Evolutionary conservation across 2,329 filamentous ascomycete species (phyloP).

Genomic region (Grosmannia huntii): DNA sequence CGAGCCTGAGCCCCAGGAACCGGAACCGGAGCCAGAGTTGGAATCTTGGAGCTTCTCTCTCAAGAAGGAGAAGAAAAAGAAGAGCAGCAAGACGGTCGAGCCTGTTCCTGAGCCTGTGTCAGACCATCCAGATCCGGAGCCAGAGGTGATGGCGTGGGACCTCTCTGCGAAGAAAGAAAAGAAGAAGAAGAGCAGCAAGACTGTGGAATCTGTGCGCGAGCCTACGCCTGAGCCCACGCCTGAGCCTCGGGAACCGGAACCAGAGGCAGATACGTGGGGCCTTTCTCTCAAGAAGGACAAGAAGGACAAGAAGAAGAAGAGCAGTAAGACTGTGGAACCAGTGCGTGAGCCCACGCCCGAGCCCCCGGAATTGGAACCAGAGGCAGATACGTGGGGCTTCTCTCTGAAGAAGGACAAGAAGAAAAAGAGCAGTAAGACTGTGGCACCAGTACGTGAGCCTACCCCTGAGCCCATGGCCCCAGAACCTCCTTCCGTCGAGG

Average conservation of each 20-base stretch:
- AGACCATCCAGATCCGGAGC: neutral
- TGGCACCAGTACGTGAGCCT: neutral
- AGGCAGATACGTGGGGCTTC: slow-evolving; percentile 16
- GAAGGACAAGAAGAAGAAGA: slow-evolving; percentile 17
- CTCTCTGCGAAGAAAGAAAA: slow-evolving; percentile 14
- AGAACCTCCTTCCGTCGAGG: neutral
- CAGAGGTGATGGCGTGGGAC: slow-evolving; percentile 17
- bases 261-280: slow-evolving; percentile 17
- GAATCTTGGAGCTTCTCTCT: slow-evolving; percentile 18
- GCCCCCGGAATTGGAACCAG: slow-evolving; percentile 8
- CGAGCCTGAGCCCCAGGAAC: slow-evolving; percentile 3
- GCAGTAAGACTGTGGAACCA: neutral
- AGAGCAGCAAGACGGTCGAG: slow-evolving; percentile 8
- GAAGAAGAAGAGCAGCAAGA: slow-evolving; percentile 16
- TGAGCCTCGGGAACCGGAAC: neutral
- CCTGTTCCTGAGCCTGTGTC: neutral
- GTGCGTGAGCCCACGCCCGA: neutral
- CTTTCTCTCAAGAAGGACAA: slow-evolving; percentile 15
- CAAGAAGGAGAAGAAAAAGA: slow-evolving; percentile 16
- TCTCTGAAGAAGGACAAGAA: slow-evolving; percentile 15
- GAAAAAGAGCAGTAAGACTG: slow-evolving; percentile 14
- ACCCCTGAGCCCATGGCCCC: neutral
- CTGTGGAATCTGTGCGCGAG: neutral
- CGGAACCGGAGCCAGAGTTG: slow-evolving; percentile 8
- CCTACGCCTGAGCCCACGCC: neutral